Conservation (phyloP, 2,329 filamentous ascomycete genomes). For the Ustilaginoidea virens region DNA sequence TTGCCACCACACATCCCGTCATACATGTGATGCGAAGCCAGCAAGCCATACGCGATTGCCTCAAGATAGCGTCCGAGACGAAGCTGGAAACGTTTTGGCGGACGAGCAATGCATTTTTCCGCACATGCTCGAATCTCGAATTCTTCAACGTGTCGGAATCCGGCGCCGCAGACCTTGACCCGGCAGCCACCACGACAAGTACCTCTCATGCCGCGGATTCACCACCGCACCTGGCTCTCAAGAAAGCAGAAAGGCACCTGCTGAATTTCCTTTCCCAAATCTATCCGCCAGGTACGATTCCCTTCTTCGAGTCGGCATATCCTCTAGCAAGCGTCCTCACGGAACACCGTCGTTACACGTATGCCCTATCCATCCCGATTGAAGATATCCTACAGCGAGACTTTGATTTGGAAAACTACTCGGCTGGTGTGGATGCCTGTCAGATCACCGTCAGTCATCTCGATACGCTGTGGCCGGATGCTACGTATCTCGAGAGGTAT, state of each 20-base stretch:
- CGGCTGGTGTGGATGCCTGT: conserved; percentile 52
- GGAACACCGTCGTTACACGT: conserved; percentile 48
- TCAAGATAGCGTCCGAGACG: conserved; percentile 37
- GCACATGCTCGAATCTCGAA: conserved; percentile 56
- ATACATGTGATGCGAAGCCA: conserved; percentile 54
- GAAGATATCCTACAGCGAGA: conserved; percentile 32
- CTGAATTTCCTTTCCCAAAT: conserved; percentile 51
- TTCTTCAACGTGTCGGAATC: conserved; percentile 61
- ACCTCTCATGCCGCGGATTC: conserved; percentile 14
- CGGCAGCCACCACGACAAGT: background rate
- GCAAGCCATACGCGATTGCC: conserved; percentile 46
- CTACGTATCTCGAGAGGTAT: conserved; percentile 6
- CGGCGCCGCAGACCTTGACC: conserved; percentile 8
- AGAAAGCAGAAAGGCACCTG: conserved; percentile 53
- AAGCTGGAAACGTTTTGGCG: conserved; percentile 43
- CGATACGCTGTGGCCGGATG: conserved; percentile 10
- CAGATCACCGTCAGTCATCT: conserved; percentile 38
- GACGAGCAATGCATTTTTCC: conserved; percentile 41
- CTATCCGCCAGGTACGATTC: conserved; percentile 36
- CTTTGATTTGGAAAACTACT: conserved; percentile 47
- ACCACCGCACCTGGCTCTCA: conserved; percentile 50
- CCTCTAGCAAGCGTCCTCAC: conserved; percentile 46
- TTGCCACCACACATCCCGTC: conserved; percentile 50
- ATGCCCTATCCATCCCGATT: conserved; percentile 49
- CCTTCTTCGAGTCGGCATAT: conserved; percentile 47